These are phyloP conservation scores for Arabidopsis suecica DNA, from an alignment of 345 rosid species.

Conservation along the genomic window DNA sequence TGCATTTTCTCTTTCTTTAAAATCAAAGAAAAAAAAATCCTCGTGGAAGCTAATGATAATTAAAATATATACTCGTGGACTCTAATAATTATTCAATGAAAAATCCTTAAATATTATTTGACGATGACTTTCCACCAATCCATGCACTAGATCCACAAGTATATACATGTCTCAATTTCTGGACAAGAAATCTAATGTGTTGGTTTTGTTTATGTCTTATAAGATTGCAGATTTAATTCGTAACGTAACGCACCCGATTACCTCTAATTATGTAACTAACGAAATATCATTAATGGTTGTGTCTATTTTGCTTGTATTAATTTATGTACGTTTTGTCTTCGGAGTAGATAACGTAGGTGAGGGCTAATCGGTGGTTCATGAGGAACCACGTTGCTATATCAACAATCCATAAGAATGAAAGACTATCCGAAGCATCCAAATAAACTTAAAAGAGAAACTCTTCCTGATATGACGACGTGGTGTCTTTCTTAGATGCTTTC, in stretches of 20 bases:
- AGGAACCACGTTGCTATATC: slow-evolving; percentile 33
- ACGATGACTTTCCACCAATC: background rate
- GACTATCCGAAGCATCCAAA: slow-evolving; percentile 8
- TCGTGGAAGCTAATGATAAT: background rate
- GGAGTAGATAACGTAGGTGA: slow-evolving; percentile 25
- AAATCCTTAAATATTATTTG: background rate
- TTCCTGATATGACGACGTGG: background rate
- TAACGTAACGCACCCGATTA: background rate
- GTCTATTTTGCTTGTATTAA: background rate
- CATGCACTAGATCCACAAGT: background rate
- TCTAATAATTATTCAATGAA: background rate
- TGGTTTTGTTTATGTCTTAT: background rate
- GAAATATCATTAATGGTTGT: background rate
- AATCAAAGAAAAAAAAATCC: background rate
- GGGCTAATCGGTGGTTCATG: slow-evolving; percentile 37
- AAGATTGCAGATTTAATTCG: background rate
- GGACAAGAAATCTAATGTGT: background rate
- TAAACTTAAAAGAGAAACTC: background rate
- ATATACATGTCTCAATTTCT: background rate
- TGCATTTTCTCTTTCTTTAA: slow-evolving; percentile 16
- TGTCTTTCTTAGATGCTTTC: slow-evolving; percentile 30
- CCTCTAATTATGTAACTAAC: background rate
- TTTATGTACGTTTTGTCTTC: background rate
- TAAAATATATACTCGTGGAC: background rate
- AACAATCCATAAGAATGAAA: background rate